Evolutionary conservation across 2,329 filamentous ascomycete species (phyloP).

Genomic region (Fusarium pseudoanthophilum): DNA sequence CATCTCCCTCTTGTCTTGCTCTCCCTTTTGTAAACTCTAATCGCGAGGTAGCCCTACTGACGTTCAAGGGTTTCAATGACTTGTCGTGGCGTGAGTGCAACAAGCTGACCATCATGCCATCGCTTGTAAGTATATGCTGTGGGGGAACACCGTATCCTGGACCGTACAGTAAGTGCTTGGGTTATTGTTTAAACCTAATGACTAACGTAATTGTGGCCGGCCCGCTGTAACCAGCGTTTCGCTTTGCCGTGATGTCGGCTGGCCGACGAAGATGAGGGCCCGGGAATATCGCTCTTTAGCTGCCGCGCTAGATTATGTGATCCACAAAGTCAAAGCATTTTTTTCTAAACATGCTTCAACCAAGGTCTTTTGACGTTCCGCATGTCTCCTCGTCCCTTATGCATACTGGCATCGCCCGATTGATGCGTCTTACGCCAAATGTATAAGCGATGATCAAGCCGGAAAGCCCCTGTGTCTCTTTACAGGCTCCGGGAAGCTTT

Average conservation of each 20-base stretch:
- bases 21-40: constrained; percentile 9
- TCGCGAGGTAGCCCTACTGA: neutral
- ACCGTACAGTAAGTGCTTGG: neutral
- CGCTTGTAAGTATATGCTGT: neutral
- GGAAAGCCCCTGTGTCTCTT: neutral
- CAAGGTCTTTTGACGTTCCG: neutral
- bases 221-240: neutral
- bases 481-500: neutral
- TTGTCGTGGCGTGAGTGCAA: neutral
- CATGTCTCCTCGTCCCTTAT: neutral
- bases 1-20: neutral
- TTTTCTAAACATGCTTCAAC: neutral
- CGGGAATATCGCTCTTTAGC: constrained; percentile 1
- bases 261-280: neutral
- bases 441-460: neutral
- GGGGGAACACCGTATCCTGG: neutral
- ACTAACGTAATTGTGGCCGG: neutral
- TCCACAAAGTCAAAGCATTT: neutral
- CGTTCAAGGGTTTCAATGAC: neutral
- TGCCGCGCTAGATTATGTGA: neutral
- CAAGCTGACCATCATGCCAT: neutral
- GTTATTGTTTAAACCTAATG: neutral
- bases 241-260: neutral
- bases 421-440: neutral
- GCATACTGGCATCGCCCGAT: neutral